Conservation (phyloP, 345 rosid species). For the Hibiscus syriacus region DNA sequence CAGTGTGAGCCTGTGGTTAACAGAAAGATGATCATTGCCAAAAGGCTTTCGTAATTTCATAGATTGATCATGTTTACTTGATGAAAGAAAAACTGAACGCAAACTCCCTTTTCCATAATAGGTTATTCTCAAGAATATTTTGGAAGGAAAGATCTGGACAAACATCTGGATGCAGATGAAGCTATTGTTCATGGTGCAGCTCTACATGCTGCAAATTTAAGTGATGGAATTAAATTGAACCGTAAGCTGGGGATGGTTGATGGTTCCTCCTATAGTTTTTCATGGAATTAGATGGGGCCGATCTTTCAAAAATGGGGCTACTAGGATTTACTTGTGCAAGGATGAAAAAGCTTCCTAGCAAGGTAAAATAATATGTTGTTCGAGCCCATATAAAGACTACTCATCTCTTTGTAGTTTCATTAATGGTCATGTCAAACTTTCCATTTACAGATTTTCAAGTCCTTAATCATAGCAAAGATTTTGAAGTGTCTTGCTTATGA, state of each 20-base stretch:
- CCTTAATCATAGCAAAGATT: slow-evolving; percentile 75
- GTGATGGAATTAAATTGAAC: slow-evolving; percentile 92
- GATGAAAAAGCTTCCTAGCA: slow-evolving; percentile 93
- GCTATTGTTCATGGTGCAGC: slow-evolving; percentile 92
- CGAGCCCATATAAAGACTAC: background rate
- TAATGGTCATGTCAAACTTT: slow-evolving; percentile 13
- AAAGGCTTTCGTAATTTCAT: background rate
- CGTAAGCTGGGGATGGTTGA: slow-evolving; percentile 93
- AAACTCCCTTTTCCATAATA: slow-evolving; percentile 22
- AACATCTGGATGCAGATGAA: slow-evolving; percentile 99
- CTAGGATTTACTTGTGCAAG: slow-evolving; percentile 71
- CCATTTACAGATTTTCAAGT: slow-evolving; percentile 71
- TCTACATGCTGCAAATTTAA: too few species aligned
- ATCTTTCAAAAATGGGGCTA: slow-evolving; percentile 54
- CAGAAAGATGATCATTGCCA: background rate
- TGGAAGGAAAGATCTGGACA: too few species aligned
- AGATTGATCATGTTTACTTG: background rate
- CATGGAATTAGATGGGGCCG: slow-evolving; percentile 75
- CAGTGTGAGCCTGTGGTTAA: background rate
- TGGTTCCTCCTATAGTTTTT: slow-evolving; percentile 81
- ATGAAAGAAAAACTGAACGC: too few species aligned
- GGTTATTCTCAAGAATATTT: slow-evolving; percentile 86
- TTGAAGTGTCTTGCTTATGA: slow-evolving; percentile 78
- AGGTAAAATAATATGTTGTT: slow-evolving; percentile 39
- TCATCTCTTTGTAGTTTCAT: slow-evolving; percentile 12